These are phyloP conservation scores for Emergomyces orientalis DNA, from an alignment of 2,329 filamentous ascomycete species.

Conservation along the genomic window DNA sequence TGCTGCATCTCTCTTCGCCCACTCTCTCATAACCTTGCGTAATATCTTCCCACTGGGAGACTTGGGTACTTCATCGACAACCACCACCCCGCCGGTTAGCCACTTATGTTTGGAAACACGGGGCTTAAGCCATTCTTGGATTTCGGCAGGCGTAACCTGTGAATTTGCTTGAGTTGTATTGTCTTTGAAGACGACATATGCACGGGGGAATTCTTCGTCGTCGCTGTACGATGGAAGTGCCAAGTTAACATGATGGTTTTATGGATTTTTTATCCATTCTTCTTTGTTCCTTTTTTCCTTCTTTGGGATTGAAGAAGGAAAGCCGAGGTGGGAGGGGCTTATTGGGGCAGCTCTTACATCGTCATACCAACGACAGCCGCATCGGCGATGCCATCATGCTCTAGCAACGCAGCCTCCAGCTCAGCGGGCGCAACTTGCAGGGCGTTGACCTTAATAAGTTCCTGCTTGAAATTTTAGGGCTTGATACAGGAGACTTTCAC, in stretches of 20 bases:
- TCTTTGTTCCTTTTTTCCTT: no score
- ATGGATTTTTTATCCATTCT: neutral
- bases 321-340: no score
- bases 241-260: neutral
- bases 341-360: slow-evolving; percentile 27
- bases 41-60: slow-evolving; percentile 41
- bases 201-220: slow-evolving; percentile 58
- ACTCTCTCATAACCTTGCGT: slow-evolving; percentile 35
- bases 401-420: slow-evolving; percentile 47
- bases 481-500: slow-evolving; percentile 13
- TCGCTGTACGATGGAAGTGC: slow-evolving; percentile 27
- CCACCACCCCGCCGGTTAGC: slow-evolving; percentile 38
- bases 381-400: slow-evolving; percentile 45
- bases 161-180: slow-evolving; percentile 36
- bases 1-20: slow-evolving; percentile 31
- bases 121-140: slow-evolving; percentile 33
- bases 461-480: slow-evolving; percentile 43
- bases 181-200: slow-evolving; percentile 48
- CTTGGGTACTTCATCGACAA: slow-evolving; percentile 40
- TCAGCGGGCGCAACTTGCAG: slow-evolving; percentile 63
- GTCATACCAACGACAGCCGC: slow-evolving; percentile 55
- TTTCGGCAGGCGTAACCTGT: slow-evolving; percentile 37
- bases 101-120: slow-evolving; percentile 39
- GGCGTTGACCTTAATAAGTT: slow-evolving; percentile 55
- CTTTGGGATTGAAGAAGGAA: no score